Base-by-base conservation (phyloP, 2,329 filamentous ascomycete genomes). In the Domatiomyces catenatus region DNA sequence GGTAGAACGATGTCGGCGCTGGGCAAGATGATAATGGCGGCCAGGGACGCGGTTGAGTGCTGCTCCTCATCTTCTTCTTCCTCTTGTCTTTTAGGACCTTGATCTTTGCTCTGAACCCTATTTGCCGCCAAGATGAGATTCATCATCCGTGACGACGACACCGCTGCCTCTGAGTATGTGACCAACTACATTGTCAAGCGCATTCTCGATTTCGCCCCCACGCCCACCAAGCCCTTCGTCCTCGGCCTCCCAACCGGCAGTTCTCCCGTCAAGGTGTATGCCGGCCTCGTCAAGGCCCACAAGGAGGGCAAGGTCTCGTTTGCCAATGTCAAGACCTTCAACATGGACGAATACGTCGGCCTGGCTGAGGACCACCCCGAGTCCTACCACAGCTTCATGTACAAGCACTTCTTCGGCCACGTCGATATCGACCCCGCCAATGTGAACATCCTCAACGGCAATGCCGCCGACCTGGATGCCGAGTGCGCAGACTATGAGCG, bases 371-470 rank as follows among this genome's bases (percentile, higher is more conserved):
- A 89, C 60, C 85, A 93, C 64, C 81, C 85, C 10, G 81, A 92
- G 66, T 87, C 82, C 61, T 93, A 93, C 69, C 86, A 93, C 71
- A 85, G 81, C 57, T 93, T 92, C 72, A 92, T 93, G 86, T 93
- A 88, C 77, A 86, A 84, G 68, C 76, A 92, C 69, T 87, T 93
- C 74, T 93, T 93, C 73, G 86, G 83, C 44, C 86, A 81, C 57
- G 81, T 92, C 60, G 85, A 93, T 63, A 82, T 92, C 59, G 77
- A 81, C 57, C 86, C 86, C 4, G 75, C 77, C 62, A 89, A 90
- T 64, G 86, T 92, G 63, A 81, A 93, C 69, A 87, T 92, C 61
- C 76, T 90, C 42, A 79, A 90, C 63, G 86, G 86, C 61, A 90
- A 89, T 63, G 84, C 85, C 0, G 69, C 76, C 12, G 84, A 86